Percentiles rank a stretch among this genome's conserved stretches.
These are phyloP conservation scores for Saccharomycopsis sp. DNA, from an alignment of 805 yeast genomes.

Conservation along the genomic window DNA sequence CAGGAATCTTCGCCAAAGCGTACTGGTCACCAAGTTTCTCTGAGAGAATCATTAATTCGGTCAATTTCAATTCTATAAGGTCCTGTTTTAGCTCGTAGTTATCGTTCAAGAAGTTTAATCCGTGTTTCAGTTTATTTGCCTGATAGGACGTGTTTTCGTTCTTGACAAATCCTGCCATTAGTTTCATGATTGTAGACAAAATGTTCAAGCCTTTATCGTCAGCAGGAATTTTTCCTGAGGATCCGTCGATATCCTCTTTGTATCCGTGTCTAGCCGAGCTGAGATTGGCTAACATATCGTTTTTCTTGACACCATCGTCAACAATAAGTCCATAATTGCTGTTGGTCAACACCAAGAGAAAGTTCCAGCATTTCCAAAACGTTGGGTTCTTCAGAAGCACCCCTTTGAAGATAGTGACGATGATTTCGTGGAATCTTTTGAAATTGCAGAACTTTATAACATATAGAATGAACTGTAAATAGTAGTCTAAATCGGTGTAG, in stretches of 20 bases:
- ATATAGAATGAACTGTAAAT: constrained; percentile 5
- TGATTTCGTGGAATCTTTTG: constrained; percentile 4
- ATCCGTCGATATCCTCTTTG: background rate
- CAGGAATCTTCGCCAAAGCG: constrained; percentile 60
- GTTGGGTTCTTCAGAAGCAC: constrained; percentile 8
- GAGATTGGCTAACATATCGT: background rate
- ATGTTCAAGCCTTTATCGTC: background rate
- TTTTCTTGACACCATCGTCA: background rate
- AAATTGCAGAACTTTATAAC: constrained; percentile 13
- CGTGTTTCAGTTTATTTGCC: background rate
- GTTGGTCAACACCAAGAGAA: constrained; percentile 17
- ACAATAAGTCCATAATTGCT: constrained; percentile 9
- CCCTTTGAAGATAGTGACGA: constrained; percentile 9
- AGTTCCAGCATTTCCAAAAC: constrained; percentile 19
- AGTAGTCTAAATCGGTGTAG: constrained; percentile 10
- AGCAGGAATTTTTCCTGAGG: background rate
- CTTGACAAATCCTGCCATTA: background rate
- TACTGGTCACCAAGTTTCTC: constrained; percentile 49
- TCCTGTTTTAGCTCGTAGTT: constrained; percentile 10
- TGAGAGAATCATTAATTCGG: constrained; percentile 67
- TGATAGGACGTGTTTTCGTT: background rate
- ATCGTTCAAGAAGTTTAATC: background rate
- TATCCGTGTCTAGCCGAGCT: background rate
- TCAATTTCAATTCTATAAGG: constrained; percentile 62
- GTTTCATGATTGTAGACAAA: background rate